These are phyloP conservation scores for Cicer pinnatifidum DNA, from an alignment of 306 rosid species.

Conservation along the genomic window DNA sequence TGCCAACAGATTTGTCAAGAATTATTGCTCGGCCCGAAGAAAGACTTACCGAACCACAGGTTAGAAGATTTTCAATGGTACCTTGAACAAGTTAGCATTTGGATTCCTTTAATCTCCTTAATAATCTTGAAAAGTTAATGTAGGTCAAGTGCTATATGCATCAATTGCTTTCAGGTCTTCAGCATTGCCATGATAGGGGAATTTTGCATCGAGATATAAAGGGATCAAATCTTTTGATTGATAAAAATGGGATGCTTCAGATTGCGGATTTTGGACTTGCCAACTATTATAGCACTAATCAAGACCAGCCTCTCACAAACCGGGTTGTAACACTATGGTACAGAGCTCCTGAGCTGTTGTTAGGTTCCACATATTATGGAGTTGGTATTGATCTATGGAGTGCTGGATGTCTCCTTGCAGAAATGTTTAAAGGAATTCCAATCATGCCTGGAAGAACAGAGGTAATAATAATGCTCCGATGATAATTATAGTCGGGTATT, in stretches of 20 bases:
- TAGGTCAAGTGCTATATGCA: constrained; percentile 94
- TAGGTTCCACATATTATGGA: constrained; percentile 81
- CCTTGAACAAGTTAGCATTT: constrained; percentile 16
- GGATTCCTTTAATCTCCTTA: constrained; percentile 32
- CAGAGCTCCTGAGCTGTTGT: constrained; percentile 83
- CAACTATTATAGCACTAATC: constrained; percentile 57
- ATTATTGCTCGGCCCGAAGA: constrained; percentile 57
- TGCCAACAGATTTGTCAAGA: constrained; percentile 83
- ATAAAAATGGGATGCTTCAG: constrained; percentile 77
- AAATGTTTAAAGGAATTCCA: constrained; percentile 77
- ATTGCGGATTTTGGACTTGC: constrained; percentile 96
- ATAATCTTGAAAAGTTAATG: constrained; percentile 48
- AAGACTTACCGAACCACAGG: constrained; percentile 89
- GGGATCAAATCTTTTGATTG: constrained; percentile 85
- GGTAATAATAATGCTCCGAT: constrained; percentile 52
- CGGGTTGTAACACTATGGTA: constrained; percentile 98
- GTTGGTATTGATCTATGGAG: constrained; percentile 96
- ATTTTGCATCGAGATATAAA: constrained; percentile 89
- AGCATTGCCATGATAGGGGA: constrained; percentile 89
- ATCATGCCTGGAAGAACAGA: constrained; percentile 82
- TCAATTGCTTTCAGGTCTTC: constrained; percentile 89
- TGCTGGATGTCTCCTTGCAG: constrained; percentile 89
- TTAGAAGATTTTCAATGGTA: constrained; percentile 39
- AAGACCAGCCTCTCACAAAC: constrained; percentile 66
- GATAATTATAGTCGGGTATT: not conserved